phyloP scores from a whole-genome alignment of 2,329 filamentous ascomycete genomes.

The Pseudophaeomoniella oleicola region DNA sequence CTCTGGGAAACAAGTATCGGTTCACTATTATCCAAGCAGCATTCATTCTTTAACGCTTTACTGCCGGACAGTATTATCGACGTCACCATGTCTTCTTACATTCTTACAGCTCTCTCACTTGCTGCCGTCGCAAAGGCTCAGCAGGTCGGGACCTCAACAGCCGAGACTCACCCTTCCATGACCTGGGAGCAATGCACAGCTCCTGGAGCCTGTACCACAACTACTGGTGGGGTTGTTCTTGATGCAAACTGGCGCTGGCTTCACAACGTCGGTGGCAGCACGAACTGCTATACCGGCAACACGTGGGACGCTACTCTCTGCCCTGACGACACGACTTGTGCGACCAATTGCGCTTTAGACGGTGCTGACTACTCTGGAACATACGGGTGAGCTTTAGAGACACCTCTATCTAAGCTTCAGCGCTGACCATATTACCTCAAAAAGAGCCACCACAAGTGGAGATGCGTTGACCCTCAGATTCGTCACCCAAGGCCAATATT shows the following conservation, averaged over 20 bases:
- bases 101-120: not conserved
- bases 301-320: slow-evolving; percentile 34
- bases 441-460: slow-evolving; percentile 35
- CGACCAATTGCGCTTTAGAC: slow-evolving; percentile 41
- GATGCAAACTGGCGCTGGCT: slow-evolving; percentile 47
- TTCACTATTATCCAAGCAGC: too few relatives aligned
- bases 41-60: not conserved
- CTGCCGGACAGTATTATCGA: not conserved
- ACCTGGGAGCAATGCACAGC: slow-evolving; percentile 39
- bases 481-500: slow-evolving; percentile 21
- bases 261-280: slow-evolving; percentile 31
- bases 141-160: slow-evolving; percentile 16
- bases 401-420: too few relatives aligned
- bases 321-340: slow-evolving; percentile 34
- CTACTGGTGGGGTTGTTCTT: slow-evolving; percentile 37
- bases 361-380: slow-evolving; percentile 38
- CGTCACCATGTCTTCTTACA: not conserved
- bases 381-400: slow-evolving; percentile 22
- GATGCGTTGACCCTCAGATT: slow-evolving; percentile 34
- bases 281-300: slow-evolving; percentile 45
- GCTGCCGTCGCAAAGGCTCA: slow-evolving; percentile 12
- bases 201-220: slow-evolving; percentile 36
- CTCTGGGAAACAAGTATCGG: too few relatives aligned
- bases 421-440: too few relatives aligned
- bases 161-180: slow-evolving; percentile 38